These are phyloP conservation scores for Arabidopsis lyrata DNA, from an alignment of 441 rosid genomes.

Conservation along the genomic window DNA sequence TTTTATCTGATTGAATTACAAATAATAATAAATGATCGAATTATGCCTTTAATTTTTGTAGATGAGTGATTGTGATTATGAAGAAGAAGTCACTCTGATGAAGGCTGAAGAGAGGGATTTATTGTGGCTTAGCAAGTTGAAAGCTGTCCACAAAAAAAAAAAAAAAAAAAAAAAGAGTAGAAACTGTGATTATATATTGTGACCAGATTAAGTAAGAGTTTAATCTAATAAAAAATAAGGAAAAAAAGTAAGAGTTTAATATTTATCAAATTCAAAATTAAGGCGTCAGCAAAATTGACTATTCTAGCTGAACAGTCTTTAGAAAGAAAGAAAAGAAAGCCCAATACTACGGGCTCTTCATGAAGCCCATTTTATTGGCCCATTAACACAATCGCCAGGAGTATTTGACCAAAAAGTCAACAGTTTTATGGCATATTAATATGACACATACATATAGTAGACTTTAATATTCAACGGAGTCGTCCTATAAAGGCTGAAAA, in stretches of 20 bases:
- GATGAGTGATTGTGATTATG: neutral
- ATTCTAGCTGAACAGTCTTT: neutral
- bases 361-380: constrained; percentile 16
- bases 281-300: neutral
- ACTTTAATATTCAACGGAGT: neutral
- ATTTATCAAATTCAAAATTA: neutral
- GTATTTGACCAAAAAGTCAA: neutral
- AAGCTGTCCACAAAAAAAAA: too few species aligned
- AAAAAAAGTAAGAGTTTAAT: too few species aligned
- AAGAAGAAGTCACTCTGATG: too few species aligned
- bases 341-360: neutral
- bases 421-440: neutral
- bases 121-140: too few species aligned
- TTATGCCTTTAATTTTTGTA: neutral
- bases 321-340: too few species aligned
- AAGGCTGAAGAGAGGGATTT: too few species aligned
- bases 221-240: too few species aligned
- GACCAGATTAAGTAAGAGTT: too few species aligned
- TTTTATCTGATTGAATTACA: neutral
- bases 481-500: neutral
- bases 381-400: neutral
- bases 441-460: neutral
- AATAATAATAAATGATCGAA: too few species aligned
- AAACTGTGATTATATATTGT: too few species aligned
- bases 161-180: too few species aligned